A percentile compares a stretch with the other conserved stretches of the same genome.
Conservation (phyloP, 495 filamentous ascomycete species). For the Aspergillus funiculosus region DNA sequence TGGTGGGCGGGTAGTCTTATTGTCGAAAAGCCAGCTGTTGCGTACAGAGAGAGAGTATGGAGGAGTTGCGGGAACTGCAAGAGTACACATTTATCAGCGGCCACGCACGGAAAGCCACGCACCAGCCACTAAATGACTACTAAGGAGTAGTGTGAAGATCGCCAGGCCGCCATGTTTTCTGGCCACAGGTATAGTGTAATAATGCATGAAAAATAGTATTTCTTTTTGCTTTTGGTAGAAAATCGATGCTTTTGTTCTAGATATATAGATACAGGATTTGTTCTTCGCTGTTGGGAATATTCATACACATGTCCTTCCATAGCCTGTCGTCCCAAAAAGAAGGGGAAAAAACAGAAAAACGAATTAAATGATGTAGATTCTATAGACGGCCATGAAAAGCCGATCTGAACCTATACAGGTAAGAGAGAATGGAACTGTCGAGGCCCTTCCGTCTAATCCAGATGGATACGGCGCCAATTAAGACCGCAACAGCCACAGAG, state of each 20-base stretch:
- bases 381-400: conserved; percentile 21
- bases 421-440: conserved; percentile 38
- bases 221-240: too few relatives aligned
- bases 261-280: not conserved
- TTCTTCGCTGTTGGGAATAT: too few relatives aligned
- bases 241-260: not conserved
- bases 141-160: too few relatives aligned
- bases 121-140: conserved; percentile 20
- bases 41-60: too few relatives aligned
- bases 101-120: conserved; percentile 15
- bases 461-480: conserved; percentile 54
- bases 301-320: not conserved
- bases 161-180: too few relatives aligned
- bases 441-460: conserved; percentile 45
- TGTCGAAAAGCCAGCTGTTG: conserved; percentile 15
- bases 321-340: not conserved
- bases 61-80: conserved; percentile 16
- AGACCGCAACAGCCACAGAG: conserved; percentile 55
- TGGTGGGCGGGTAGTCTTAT: conserved; percentile 34
- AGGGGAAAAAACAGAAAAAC: conserved; percentile 1
- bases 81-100: conserved; percentile 21
- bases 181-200: too few relatives aligned
- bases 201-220: not conserved
- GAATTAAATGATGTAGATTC: too few relatives aligned
- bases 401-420: conserved; percentile 26